phyloP scores from a whole-genome alignment of 208 protist species.

The Leishmania aethiopica region DNA sequence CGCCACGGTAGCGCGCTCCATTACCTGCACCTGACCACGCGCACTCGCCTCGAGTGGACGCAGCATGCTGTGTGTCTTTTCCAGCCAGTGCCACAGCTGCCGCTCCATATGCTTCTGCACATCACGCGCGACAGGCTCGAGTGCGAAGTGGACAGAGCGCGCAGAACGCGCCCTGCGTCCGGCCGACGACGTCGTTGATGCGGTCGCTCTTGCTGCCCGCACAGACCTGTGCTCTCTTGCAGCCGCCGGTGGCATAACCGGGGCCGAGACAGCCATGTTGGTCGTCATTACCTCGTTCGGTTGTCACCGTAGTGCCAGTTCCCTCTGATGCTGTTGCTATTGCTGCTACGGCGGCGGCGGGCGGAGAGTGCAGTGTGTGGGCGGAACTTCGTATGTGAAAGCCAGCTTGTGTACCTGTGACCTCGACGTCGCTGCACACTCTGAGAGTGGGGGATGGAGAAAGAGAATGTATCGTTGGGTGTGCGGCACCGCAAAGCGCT shows the following conservation, averaged over 20 bases:
- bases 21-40: constrained; percentile 27
- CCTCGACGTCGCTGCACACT: no score
- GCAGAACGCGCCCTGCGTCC: not conserved
- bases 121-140: constrained; percentile 27
- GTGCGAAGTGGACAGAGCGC: constrained; percentile 25
- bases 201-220: not conserved
- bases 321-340: not conserved
- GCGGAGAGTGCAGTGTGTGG: not conserved
- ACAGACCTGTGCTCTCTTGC: not conserved
- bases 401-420: not conserved
- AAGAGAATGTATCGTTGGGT: not conserved
- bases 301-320: not conserved
- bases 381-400: not conserved
- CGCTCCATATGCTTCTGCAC: constrained; percentile 36
- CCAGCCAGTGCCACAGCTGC: constrained; percentile 41
- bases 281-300: not conserved
- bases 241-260: not conserved
- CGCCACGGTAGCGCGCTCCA: constrained; percentile 2
- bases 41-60: constrained; percentile 6
- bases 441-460: not conserved
- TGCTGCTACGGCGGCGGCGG: not conserved
- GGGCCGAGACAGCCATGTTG: not conserved
- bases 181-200: not conserved
- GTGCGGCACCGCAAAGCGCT: no score
- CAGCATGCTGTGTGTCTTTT: constrained; percentile 11